Evolutionary conservation across 73 alveolate genomes (phyloP).

Genomic region (Paramecium biaurelia): DNA sequence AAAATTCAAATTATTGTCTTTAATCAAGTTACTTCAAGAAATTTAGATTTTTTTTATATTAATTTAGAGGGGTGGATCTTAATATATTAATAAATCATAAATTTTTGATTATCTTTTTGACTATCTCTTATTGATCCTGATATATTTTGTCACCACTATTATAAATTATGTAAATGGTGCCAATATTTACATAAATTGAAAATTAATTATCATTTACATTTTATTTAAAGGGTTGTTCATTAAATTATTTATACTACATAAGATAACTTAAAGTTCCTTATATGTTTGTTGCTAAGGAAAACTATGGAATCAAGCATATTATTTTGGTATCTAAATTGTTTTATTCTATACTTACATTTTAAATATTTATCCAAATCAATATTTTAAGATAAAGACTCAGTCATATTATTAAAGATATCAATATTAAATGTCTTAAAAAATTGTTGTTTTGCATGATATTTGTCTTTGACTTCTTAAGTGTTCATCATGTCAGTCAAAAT

Average conservation of each 20-base stretch:
- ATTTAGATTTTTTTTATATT: not conserved
- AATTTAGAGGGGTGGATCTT: not conserved
- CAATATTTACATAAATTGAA: not conserved
- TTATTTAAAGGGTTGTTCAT: not conserved
- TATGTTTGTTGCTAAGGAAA: not conserved
- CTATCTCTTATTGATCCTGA: not conserved
- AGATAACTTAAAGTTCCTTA: not conserved
- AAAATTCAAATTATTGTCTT: no score
- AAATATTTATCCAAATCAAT: not conserved
- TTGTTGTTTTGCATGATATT: not conserved
- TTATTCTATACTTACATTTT: not conserved
- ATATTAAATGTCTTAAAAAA: not conserved
- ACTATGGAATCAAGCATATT: not conserved
- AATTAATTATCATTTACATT: not conserved
- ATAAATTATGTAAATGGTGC: not conserved
- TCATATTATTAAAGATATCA: not conserved
- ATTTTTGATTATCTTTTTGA: not conserved
- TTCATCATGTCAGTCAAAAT: not conserved
- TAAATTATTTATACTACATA: not conserved
- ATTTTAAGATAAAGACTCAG: not conserved
- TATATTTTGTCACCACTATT: not conserved
- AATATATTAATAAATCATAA: not conserved
- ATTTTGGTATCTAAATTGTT: not conserved
- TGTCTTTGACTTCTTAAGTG: not conserved
- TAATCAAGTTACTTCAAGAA: not conserved